A percentile compares a stretch with the other conserved stretches of the same genome.
phyloP scores from a whole-genome alignment of 164 flowering plant species.

The Malania oleifera region DNA sequence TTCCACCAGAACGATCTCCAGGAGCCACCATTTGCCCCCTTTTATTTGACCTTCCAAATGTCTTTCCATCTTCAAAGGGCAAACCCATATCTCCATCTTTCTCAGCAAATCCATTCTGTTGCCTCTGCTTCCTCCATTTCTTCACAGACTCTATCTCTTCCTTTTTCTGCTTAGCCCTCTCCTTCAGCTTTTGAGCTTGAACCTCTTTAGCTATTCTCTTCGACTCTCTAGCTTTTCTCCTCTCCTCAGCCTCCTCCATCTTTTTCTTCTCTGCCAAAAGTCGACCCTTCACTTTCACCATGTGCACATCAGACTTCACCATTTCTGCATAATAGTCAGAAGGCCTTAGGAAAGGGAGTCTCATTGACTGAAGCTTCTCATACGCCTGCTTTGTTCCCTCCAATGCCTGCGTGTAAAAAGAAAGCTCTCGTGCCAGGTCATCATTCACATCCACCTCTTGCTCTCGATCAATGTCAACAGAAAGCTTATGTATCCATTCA shows the following conservation, averaged over 20 bases:
- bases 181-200: slow-evolving; percentile 75
- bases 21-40: not conserved
- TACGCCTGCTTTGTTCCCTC: slow-evolving; percentile 75
- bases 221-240: slow-evolving; percentile 79
- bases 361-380: slow-evolving; percentile 59
- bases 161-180: slow-evolving; percentile 79
- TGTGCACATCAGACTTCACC: slow-evolving; percentile 83
- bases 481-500: slow-evolving; percentile 69
- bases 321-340: slow-evolving; percentile 90
- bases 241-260: slow-evolving; percentile 88
- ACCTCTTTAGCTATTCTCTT: slow-evolving; percentile 77
- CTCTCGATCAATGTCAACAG: slow-evolving; percentile 49
- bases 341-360: slow-evolving; percentile 82
- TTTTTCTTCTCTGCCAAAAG: slow-evolving; percentile 70
- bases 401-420: slow-evolving; percentile 80
- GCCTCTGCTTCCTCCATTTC: slow-evolving; percentile 95
- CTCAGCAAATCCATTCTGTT: slow-evolving; percentile 58
- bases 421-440: slow-evolving; percentile 70
- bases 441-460: slow-evolving; percentile 81
- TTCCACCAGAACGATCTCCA: slow-evolving; percentile 7
- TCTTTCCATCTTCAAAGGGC: slow-evolving; percentile 19
- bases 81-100: slow-evolving; percentile 47
- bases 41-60: not conserved
- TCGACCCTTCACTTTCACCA: slow-evolving; percentile 72
- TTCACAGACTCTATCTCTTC: slow-evolving; percentile 78